Evolutionary conservation across 2,329 filamentous ascomycete genomes (phyloP).

Genomic region (Aureobasidium namibiae): DNA sequence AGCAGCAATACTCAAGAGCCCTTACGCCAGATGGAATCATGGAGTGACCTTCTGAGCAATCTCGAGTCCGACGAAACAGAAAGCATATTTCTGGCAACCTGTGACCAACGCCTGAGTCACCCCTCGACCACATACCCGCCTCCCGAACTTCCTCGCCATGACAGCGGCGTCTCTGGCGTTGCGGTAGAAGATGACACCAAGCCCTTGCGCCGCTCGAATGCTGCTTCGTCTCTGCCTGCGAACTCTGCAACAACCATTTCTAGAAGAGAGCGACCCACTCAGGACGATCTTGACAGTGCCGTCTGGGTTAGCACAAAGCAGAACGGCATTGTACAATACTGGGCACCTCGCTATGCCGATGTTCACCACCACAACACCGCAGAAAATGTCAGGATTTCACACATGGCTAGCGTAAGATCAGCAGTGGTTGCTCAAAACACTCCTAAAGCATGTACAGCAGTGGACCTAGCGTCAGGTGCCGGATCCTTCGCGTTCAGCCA

Average conservation of each 20-base stretch:
- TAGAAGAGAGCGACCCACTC: conserved; percentile 21
- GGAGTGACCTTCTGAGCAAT: conserved; percentile 26
- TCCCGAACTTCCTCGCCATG: neutral
- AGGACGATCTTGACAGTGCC: conserved; percentile 53
- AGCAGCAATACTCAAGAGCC: conserved; percentile 27
- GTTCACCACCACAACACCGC: conserved; percentile 85
- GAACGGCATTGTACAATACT: conserved; percentile 68
- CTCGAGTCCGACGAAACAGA: conserved; percentile 25
- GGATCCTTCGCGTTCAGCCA: conserved; percentile 92
- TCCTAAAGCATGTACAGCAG: conserved; percentile 26
- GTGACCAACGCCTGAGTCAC: conserved; percentile 43
- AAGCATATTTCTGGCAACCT: conserved; percentile 35
- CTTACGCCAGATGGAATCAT: conserved; percentile 31
- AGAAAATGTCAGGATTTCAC: conserved; percentile 72
- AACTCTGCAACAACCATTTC: neutral
- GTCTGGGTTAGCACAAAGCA: conserved; percentile 76
- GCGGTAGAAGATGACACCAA: neutral
- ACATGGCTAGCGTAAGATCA: conserved; percentile 25
- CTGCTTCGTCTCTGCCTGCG: neutral
- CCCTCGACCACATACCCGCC: conserved; percentile 37
- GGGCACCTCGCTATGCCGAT: conserved; percentile 89
- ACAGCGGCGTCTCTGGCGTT: neutral
- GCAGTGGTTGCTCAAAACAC: conserved; percentile 14
- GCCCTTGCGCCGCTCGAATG: neutral
- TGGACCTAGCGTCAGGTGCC: conserved; percentile 87